A percentile compares a stretch with the other conserved stretches of the same genome.
phyloP scores from a whole-genome alignment of 1,284 basidiomycete genomes.

The Tylopilus orsonianus region DNA sequence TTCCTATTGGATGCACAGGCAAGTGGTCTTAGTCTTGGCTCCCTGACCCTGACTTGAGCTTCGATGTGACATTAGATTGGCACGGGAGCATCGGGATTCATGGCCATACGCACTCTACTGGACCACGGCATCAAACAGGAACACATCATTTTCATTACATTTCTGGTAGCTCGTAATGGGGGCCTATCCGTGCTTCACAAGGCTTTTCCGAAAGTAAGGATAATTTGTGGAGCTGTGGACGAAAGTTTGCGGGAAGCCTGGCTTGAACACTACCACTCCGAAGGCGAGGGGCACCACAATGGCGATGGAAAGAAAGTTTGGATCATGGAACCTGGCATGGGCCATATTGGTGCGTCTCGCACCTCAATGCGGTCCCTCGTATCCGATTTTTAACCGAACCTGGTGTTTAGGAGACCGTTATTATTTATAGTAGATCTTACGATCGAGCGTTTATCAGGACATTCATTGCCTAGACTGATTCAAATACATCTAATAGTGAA shows the following conservation, averaged over 20 bases:
- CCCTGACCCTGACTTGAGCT: neutral
- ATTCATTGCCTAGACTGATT: conserved; percentile 6
- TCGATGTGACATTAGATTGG: conserved; percentile 63
- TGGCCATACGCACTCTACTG: conserved; percentile 93
- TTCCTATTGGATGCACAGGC: conserved; percentile 93
- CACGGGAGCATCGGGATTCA: conserved; percentile 92
- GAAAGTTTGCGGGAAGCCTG: conserved; percentile 69
- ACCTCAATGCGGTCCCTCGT: neutral
- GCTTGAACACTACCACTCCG: conserved; percentile 53
- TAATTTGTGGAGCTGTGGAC: conserved; percentile 85
- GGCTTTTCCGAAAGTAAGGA: conserved; percentile 80
- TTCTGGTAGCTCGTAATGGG: conserved; percentile 82
- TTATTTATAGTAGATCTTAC: conserved; percentile 36
- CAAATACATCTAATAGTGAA: conserved; percentile 5
- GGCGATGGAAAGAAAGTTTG: conserved; percentile 61
- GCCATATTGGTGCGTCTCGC: conserved; percentile 64
- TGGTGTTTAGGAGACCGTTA: conserved; percentile 45
- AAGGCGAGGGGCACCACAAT: conserved; percentile 37
- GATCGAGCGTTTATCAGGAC: conserved; percentile 1
- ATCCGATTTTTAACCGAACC: conserved; percentile 7
- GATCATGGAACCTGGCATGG: conserved; percentile 80
- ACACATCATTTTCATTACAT: conserved; percentile 85
- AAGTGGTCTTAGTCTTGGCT: conserved; percentile 4
- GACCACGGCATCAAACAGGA: conserved; percentile 91
- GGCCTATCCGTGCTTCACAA: conserved; percentile 75